Conservation (phyloP, 805 yeast species). For the Priceomyces haplophilus region DNA sequence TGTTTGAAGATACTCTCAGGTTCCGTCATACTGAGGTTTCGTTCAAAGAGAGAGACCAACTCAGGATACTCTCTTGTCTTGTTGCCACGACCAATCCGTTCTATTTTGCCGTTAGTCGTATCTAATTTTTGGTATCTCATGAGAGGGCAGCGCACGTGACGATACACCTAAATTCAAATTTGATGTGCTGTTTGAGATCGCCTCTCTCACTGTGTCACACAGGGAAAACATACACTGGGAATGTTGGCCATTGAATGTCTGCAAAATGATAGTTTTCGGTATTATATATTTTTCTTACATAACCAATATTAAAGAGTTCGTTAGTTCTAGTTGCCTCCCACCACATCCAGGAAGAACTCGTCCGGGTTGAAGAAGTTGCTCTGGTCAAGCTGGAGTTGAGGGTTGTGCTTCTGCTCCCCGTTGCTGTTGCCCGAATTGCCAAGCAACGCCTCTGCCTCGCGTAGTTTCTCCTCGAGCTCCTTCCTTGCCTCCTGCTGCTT, state of each 20-base stretch:
- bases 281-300: no score
- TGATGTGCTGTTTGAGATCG: no score
- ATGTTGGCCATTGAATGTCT: no score
- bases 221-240: no score
- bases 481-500: slow-evolving; percentile 50
- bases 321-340: slow-evolving; percentile 3
- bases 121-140: no score
- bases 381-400: slow-evolving; percentile 5
- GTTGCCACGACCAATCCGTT: no score
- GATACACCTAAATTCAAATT: no score
- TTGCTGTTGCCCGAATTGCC: slow-evolving; percentile 1
- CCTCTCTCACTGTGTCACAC: no score
- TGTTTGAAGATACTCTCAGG: slow-evolving; percentile 34
- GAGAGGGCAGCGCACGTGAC: no score
- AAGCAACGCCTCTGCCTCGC: slow-evolving; percentile 12
- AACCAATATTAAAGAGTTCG: not conserved
- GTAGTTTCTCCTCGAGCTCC: slow-evolving; percentile 31
- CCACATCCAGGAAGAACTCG: slow-evolving; percentile 26
- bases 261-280: no score
- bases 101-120: no score
- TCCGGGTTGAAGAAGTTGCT: slow-evolving; percentile 22
- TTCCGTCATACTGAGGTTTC: slow-evolving; percentile 20
- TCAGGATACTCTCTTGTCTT: no score
- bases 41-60: not conserved
- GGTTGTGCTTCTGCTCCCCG: slow-evolving; percentile 1